phyloP scores from a whole-genome alignment of 129 eudicot genomes.

The Mikania micrantha region DNA sequence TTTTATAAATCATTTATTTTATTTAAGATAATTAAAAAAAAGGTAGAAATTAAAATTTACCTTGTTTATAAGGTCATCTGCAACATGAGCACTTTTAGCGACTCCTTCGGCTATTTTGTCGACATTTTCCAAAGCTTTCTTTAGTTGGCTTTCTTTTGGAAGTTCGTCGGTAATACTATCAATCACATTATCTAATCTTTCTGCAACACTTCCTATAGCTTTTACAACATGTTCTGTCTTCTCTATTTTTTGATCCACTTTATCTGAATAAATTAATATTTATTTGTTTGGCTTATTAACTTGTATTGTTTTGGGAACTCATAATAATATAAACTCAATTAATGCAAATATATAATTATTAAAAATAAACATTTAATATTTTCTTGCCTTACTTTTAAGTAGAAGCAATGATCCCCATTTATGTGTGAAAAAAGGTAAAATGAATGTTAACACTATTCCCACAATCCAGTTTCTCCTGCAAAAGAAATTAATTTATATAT shows the following conservation, averaged over 20 bases:
- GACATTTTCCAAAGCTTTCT: conserved; percentile 11
- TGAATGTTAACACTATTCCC: conserved; percentile 31
- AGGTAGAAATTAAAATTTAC: too few species aligned
- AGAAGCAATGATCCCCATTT: conserved; percentile 44
- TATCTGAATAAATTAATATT: conserved; percentile 5
- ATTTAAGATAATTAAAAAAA: too few species aligned
- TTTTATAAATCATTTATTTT: too few species aligned
- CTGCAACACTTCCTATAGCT: conserved; percentile 30
- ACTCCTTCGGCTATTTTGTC: conserved; percentile 33
- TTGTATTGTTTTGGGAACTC: background rate
- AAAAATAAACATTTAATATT: background rate
- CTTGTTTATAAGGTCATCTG: conserved; percentile 31
- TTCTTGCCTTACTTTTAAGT: conserved; percentile 26
- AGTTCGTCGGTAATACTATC: conserved; percentile 35
- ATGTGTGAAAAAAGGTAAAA: conserved; percentile 38
- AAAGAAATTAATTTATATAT: background rate
- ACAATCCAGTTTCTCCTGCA: conserved; percentile 45
- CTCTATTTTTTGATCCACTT: conserved; percentile 31
- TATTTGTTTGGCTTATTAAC: background rate
- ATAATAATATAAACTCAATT: background rate
- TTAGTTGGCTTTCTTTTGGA: conserved; percentile 31
- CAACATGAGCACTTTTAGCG: conserved; percentile 29
- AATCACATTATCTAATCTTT: conserved; percentile 30
- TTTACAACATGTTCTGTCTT: conserved; percentile 35
- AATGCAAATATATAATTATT: background rate